Percentiles rank a stretch among this genome's conserved stretches.
phyloP scores from a whole-genome alignment of 2,329 filamentous ascomycete species.

The Xylariaceae sp. region DNA sequence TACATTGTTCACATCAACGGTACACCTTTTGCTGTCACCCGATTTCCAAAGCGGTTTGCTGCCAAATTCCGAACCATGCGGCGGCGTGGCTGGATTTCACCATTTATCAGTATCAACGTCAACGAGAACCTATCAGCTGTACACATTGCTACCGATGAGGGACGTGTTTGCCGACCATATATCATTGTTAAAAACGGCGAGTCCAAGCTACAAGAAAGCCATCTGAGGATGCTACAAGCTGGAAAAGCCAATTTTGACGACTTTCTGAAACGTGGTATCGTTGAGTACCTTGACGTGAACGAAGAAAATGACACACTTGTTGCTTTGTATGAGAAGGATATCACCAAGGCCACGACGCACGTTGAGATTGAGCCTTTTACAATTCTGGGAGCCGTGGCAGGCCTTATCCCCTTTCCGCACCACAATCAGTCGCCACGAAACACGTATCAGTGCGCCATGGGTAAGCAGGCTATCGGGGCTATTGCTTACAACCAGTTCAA shows the following conservation, averaged over 20 bases:
- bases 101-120: conserved; percentile 94
- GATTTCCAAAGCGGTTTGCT: conserved; percentile 81
- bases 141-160: conserved; percentile 95
- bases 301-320: conserved; percentile 97
- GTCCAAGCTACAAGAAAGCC: conserved; percentile 72
- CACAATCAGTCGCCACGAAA: conserved; percentile 99
- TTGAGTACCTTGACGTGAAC: conserved; percentile 97
- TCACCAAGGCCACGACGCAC: conserved; percentile 81
- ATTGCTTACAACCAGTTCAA: conserved; percentile 98
- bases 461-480: conserved; percentile 98
- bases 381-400: conserved; percentile 89
- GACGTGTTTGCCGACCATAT: conserved; percentile 89
- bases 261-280: conserved; percentile 81
- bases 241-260: conserved; percentile 90
- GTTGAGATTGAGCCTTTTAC: conserved; percentile 98
- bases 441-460: conserved; percentile 99
- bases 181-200: conserved; percentile 90
- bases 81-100: conserved; percentile 85
- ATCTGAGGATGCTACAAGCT: conserved; percentile 75
- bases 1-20: conserved; percentile 96
- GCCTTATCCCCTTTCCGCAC: conserved; percentile 94
- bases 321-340: conserved; percentile 80
- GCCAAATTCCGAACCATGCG: conserved; percentile 81
- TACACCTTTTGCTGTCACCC: conserved; percentile 83
- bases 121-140: conserved; percentile 90